Base-by-base conservation (phyloP, 2,329 filamentous ascomycete genomes). In the Claviceps monticola region DNA sequence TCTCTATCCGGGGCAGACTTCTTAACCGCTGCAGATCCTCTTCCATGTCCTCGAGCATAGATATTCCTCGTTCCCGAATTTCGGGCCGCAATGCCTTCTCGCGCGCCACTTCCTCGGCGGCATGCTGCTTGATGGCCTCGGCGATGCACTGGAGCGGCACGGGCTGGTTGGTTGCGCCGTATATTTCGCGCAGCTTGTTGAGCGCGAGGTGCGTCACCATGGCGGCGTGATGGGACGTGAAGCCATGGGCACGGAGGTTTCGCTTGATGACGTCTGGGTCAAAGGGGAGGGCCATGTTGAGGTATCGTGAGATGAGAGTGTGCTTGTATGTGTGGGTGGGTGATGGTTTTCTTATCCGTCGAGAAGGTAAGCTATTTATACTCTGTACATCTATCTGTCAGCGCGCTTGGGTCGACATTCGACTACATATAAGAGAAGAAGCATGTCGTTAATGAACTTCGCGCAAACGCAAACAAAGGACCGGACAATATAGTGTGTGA, bases 181-280 rank as follows among this genome's bases (percentile, higher is more conserved):
- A 46, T 23, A 58, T 51, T 34, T 56, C 53, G 23, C 57, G 57
- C 3, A 59, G 49, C 53, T 58, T 51, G 44, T 56, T 42, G 19
- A 59, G 55, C 7, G 56, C 60, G 17, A 62, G 42, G 39, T 59
- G 52, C 2, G 57, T 49, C 37, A 62, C 56, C 23, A 58, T 52
- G 9, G 56, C 55, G 19, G 57, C 58, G 17, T 61, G 57, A 0
- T 57, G 45, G 2, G 52, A 52, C 50, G 36, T 52, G 52, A 61
- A 54, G 41, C 60, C 60, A 2, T 48, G 46, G 14, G 52, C 52
- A 38, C 51, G 52, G 8, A 58, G 59, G 36, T 56, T 57, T 48
- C 49, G 53, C n/a, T 46, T 53, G 23, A 62, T 46, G 2, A 41
- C 43, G 34, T 55, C 54, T n/a, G 55, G 50, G 46, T 60, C 52